Evolutionary conservation across 106 monocot species (phyloP).

Genomic region (Dendrobium catenatum): DNA sequence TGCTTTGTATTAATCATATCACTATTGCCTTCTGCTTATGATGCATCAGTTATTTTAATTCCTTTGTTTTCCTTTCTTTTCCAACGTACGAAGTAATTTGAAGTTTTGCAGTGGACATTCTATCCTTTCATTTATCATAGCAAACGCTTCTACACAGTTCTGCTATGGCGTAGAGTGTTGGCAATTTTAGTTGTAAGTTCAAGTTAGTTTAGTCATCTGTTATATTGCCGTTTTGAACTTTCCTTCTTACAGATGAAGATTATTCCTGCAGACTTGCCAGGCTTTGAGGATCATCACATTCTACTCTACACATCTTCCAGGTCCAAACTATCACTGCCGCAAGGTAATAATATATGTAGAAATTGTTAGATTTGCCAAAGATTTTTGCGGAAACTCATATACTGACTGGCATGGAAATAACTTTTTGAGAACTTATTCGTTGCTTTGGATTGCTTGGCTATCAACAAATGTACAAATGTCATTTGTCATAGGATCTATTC

Average conservation of each 20-base stretch:
- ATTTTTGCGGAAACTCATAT: not conserved
- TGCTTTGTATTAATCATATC: not conserved
- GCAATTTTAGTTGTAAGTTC: slow-evolving; percentile 18
- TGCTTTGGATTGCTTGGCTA: too few relatives aligned
- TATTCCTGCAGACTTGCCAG: slow-evolving; percentile 61
- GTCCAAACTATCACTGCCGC: slow-evolving; percentile 97
- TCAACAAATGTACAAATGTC: too few relatives aligned
- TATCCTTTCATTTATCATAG: slow-evolving; percentile 62
- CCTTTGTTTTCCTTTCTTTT: not conserved
- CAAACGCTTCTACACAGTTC: slow-evolving; percentile 55
- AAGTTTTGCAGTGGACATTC: slow-evolving; percentile 53
- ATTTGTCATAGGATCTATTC: not conserved
- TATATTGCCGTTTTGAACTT: not conserved
- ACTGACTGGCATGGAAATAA: not conserved
- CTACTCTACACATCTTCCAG: slow-evolving; percentile 97
- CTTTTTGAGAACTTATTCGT: too few relatives aligned
- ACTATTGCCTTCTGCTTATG: not conserved
- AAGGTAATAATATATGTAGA: slow-evolving; percentile 41
- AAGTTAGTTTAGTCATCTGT: not conserved
- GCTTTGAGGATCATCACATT: slow-evolving; percentile 78
- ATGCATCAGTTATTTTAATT: not conserved
- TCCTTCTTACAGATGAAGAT: slow-evolving; percentile 5
- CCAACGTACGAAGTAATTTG: not conserved
- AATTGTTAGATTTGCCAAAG: not conserved
- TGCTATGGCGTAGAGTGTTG: slow-evolving; percentile 26